Evolutionary conservation across 805 yeast genomes (phyloP).

Genomic region (Metschnikowia sp.): DNA sequence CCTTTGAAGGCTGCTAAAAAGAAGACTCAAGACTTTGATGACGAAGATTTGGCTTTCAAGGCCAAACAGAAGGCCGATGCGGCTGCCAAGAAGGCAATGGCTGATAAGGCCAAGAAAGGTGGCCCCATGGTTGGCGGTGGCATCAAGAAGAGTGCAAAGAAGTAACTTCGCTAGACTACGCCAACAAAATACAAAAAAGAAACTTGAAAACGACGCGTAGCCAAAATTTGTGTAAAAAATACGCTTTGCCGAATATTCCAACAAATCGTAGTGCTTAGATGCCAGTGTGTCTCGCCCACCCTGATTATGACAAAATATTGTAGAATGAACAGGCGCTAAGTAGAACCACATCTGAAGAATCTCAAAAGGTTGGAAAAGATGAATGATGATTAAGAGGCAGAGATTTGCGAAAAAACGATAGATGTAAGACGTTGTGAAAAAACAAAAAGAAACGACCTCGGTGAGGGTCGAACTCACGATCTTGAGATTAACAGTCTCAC

Average conservation of each 20-base stretch:
- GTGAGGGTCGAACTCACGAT: conserved; percentile 23
- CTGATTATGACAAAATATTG: conserved; percentile 22
- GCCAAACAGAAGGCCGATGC: conserved; percentile 95
- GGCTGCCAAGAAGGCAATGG: conserved; percentile 87
- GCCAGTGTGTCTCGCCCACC: too few relatives aligned
- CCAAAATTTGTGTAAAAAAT: too few relatives aligned
- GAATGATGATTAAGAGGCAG: too few relatives aligned
- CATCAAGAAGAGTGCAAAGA: conserved; percentile 77
- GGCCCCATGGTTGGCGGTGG: conserved; percentile 95
- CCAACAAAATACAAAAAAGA: too few relatives aligned
- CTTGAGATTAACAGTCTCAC: conserved; percentile 23
- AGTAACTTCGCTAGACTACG: conserved; percentile 6
- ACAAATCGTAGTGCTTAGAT: not conserved
- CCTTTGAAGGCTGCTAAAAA: conserved; percentile 87
- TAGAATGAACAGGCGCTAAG: not conserved
- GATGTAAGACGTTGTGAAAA: not conserved
- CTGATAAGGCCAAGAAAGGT: conserved; percentile 80
- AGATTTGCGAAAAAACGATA: too few relatives aligned
- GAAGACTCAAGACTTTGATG: conserved; percentile 70
- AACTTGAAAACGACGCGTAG: too few relatives aligned
- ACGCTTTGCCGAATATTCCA: too few relatives aligned
- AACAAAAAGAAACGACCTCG: conserved; percentile 16
- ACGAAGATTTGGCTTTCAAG: conserved; percentile 86
- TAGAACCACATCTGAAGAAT: not conserved
- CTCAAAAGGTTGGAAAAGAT: too few relatives aligned